Conservation (phyloP, 148 eudicot genomes). For the Hydrangea macrophylla region DNA sequence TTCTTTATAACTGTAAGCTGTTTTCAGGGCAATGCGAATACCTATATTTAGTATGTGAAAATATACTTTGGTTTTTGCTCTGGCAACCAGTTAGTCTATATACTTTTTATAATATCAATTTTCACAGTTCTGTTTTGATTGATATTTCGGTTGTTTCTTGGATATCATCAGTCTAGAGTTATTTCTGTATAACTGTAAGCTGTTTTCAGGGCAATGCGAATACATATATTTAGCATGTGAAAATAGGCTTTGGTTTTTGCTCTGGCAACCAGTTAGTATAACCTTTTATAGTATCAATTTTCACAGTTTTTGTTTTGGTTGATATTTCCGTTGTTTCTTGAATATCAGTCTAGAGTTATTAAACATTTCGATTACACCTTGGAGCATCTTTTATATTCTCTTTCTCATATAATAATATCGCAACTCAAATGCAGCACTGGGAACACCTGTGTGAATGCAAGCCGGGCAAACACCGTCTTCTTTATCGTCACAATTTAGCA, state of each 20-base stretch:
- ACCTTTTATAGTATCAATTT: too few relatives aligned
- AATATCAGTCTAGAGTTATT: background rate
- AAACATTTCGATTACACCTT: background rate
- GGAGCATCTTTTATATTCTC: background rate
- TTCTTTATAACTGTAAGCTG: background rate
- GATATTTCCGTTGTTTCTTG: too few relatives aligned
- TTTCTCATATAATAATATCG: background rate
- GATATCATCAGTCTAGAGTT: too few relatives aligned
- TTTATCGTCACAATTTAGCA: constrained; percentile 81
- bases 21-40: background rate
- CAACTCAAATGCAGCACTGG: constrained; percentile 70
- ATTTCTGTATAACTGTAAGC: too few relatives aligned
- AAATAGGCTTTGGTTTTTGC: too few relatives aligned
- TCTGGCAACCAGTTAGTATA: too few relatives aligned
- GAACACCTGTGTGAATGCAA: constrained; percentile 95
- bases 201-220: too few relatives aligned
- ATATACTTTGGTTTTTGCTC: background rate
- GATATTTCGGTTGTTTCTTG: too few relatives aligned
- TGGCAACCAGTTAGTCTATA: background rate
- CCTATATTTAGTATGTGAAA: background rate
- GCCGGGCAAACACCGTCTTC: constrained; percentile 60
- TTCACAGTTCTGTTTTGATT: too few relatives aligned
- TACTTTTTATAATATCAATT: constrained; percentile 1
- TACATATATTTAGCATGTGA: too few relatives aligned
- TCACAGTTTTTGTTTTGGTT: too few relatives aligned